These are phyloP conservation scores for Prunus campanulata DNA, from an alignment of 306 rosid genomes.

Conservation along the genomic window DNA sequence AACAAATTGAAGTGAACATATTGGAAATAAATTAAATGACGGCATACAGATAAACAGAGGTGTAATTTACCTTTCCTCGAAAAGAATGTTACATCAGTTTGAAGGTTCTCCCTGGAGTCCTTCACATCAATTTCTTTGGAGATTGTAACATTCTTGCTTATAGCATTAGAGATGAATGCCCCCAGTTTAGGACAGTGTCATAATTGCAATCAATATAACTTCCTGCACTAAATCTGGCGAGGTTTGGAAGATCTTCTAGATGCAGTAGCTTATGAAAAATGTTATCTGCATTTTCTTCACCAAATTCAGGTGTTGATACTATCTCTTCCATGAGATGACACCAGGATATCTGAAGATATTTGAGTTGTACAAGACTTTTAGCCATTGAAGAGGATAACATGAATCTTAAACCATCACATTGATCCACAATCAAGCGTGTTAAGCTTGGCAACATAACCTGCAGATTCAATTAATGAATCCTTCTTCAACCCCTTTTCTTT, in stretches of 20 bases:
- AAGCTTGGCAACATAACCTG: slow-evolving; percentile 18
- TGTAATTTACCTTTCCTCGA: background rate
- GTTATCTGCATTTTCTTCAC: background rate
- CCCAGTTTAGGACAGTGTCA: background rate
- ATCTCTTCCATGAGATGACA: slow-evolving; percentile 21
- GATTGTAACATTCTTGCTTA: background rate
- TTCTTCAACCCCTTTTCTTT: background rate
- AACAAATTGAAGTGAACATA: too few relatives aligned
- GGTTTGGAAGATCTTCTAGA: slow-evolving; percentile 5
- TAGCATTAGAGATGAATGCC: background rate
- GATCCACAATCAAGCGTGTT: slow-evolving; percentile 26
- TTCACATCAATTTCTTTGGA: background rate
- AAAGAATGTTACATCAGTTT: background rate
- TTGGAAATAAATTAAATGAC: background rate
- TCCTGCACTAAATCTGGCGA: background rate
- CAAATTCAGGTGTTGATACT: background rate
- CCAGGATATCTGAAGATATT: slow-evolving; percentile 25
- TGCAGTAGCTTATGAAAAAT: background rate
- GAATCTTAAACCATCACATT: slow-evolving; percentile 1
- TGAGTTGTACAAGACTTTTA: slow-evolving; percentile 19
- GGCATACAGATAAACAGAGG: background rate
- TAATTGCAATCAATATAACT: background rate
- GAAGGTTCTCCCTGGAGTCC: background rate
- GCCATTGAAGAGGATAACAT: slow-evolving; percentile 28
- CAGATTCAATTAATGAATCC: background rate